Conservation (phyloP, 2,329 filamentous ascomycete species). For the Claviceps africana region DNA sequence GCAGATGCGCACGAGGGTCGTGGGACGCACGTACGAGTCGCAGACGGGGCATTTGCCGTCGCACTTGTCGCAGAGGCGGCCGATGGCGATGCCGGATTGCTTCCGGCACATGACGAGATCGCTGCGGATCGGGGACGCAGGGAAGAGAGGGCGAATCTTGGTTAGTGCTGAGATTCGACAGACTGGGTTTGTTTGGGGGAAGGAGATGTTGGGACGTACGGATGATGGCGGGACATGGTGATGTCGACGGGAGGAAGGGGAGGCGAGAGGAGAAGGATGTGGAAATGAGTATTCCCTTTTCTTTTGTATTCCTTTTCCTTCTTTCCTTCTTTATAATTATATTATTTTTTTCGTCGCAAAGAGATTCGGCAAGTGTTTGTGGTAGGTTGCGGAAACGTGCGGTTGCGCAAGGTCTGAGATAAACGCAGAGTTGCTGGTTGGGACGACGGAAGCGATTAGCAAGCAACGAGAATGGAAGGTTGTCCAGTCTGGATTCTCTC, state of each 20-base stretch:
- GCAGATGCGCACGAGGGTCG: conserved; percentile 93
- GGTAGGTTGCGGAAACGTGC: not conserved
- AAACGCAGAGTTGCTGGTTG: not conserved
- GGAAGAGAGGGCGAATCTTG: too few species aligned
- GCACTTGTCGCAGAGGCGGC: conserved; percentile 98
- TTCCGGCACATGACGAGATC: conserved; percentile 99
- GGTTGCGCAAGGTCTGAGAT: not conserved
- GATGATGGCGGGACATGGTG: conserved; percentile 86
- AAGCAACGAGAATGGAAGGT: conserved; percentile 4
- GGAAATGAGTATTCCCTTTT: too few species aligned
- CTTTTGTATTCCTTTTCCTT: too few species aligned
- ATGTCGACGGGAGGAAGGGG: not conserved
- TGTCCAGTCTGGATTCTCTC: conserved; percentile 19
- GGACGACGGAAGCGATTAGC: not conserved
- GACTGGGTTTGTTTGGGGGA: not conserved
- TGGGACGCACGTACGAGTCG: conserved; percentile 96
- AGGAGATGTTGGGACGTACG: conserved; percentile 39
- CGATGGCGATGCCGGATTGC: conserved; percentile 92
- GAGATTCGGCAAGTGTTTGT: too few species aligned
- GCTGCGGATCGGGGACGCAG: conserved; percentile 36
- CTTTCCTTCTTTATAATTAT: too few species aligned
- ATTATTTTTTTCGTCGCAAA: not conserved
- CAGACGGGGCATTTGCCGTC: conserved; percentile 98
- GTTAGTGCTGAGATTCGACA: not conserved
- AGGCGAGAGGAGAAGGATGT: not conserved